phyloP scores from a whole-genome alignment of 2,329 filamentous ascomycete species.

The Orbilia brochopaga region DNA sequence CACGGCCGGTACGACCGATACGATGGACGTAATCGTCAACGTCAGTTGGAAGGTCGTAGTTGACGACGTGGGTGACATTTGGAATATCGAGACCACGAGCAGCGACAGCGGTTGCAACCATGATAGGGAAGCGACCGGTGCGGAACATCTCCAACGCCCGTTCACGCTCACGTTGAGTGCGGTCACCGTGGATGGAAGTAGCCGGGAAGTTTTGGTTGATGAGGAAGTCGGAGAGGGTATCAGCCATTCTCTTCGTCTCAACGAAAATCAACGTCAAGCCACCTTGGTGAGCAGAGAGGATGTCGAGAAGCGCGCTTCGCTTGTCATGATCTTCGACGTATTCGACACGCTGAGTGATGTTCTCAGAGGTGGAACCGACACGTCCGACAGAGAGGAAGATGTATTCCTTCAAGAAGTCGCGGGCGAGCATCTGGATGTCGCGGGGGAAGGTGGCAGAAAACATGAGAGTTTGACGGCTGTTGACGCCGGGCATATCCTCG shows the following conservation, averaged over 20 bases:
- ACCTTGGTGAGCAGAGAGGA: slow-evolving; percentile 88
- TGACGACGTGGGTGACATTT: slow-evolving; percentile 95
- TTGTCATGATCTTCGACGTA: slow-evolving; percentile 98
- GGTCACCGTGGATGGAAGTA: slow-evolving; percentile 97
- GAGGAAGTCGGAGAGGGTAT: slow-evolving; percentile 94
- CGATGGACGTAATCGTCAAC: slow-evolving; percentile 99
- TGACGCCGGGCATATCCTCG: slow-evolving; percentile 90
- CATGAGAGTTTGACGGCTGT: slow-evolving; percentile 95
- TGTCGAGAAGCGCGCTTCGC: slow-evolving; percentile 95
- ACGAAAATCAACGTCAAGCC: slow-evolving; percentile 97
- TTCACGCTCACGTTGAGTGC: slow-evolving; percentile 98
- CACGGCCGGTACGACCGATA: slow-evolving; percentile 99
- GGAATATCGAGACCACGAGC: slow-evolving; percentile 91
- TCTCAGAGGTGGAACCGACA: slow-evolving; percentile 99
- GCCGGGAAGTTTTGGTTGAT: slow-evolving; percentile 99
- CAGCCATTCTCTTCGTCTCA: slow-evolving; percentile 99
- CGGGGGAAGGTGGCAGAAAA: slow-evolving; percentile 99
- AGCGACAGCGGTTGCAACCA: slow-evolving; percentile 95
- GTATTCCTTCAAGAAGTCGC: slow-evolving; percentile 99
- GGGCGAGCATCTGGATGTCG: slow-evolving; percentile 98
- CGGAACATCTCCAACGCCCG: slow-evolving; percentile 97
- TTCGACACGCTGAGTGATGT: slow-evolving; percentile 98
- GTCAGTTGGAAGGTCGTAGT: slow-evolving; percentile 98
- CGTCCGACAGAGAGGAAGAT: slow-evolving; percentile 98
- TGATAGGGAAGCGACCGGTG: slow-evolving; percentile 89